Evolutionary conservation across 345 rosid species (phyloP).

Genomic region (Salix brachista): DNA sequence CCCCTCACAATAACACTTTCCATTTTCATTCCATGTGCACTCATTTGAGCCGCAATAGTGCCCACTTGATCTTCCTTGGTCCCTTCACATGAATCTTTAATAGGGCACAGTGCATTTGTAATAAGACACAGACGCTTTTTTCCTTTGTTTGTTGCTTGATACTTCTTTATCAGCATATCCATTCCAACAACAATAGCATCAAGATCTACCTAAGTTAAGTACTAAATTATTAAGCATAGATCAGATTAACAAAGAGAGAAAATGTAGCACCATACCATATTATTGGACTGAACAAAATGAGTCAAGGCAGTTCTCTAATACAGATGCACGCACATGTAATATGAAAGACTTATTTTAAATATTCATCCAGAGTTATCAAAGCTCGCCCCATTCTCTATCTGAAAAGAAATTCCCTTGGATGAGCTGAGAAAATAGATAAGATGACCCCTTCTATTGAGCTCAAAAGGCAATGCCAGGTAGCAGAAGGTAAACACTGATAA

Average conservation of each 20-base stretch:
- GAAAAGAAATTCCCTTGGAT: background rate
- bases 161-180: constrained; percentile 87
- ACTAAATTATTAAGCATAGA: background rate
- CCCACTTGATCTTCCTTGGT: constrained; percentile 77
- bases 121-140: constrained; percentile 80
- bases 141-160: constrained; percentile 54
- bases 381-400: constrained; percentile 3
- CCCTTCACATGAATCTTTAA: constrained; percentile 74
- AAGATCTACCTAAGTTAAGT: constrained; percentile 75
- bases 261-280: background rate
- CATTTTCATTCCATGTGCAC: constrained; percentile 61
- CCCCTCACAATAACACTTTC: constrained; percentile 64
- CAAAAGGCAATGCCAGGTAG: background rate
- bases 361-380: background rate
- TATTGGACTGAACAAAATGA: background rate
- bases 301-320: background rate
- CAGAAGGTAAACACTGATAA: background rate
- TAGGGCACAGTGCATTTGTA: constrained; percentile 63
- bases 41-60: constrained; percentile 63
- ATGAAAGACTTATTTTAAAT: background rate
- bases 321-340: background rate
- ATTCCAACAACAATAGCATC: constrained; percentile 92
- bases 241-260: background rate
- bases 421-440: background rate
- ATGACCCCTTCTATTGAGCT: background rate